Evolutionary conservation across 768 basidiomycete genomes (phyloP).

Genomic region (Naematelia aurantialba): DNA sequence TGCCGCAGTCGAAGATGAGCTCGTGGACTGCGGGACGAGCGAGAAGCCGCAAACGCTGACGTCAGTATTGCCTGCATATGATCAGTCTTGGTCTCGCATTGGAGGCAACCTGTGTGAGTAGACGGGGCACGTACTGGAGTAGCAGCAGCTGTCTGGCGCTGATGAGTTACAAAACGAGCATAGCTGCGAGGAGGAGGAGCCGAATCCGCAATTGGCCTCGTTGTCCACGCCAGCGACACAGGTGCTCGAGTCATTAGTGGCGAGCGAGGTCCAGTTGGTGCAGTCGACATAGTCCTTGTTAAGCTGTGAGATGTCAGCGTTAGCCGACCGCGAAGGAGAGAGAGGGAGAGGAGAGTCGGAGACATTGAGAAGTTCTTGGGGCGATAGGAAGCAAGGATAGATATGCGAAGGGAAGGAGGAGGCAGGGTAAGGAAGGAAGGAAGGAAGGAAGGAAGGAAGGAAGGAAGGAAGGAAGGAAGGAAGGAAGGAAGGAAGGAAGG

Average conservation of each 20-base stretch:
- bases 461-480: too few species aligned
- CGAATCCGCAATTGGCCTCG: constrained; percentile 46
- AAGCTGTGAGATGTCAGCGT: constrained; percentile 24
- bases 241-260: constrained; percentile 40
- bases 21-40: constrained; percentile 21
- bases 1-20: constrained; percentile 8
- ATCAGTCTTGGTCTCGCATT: background rate
- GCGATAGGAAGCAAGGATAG: too few species aligned
- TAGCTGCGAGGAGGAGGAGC: constrained; percentile 26
- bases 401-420: too few species aligned
- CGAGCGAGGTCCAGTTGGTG: constrained; percentile 43
- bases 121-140: constrained; percentile 12
- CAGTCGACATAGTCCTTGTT: constrained; percentile 46
- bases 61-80: constrained; percentile 37
- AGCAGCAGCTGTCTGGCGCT: constrained; percentile 44
- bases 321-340: too few species aligned
- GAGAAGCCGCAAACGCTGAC: constrained; percentile 39
- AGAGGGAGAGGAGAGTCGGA: too few species aligned
- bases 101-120: background rate
- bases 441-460: too few species aligned
- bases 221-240: constrained; percentile 41
- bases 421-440: too few species aligned
- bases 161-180: constrained; percentile 36
- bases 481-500: too few species aligned
- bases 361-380: too few species aligned